phyloP scores from a whole-genome alignment of 345 rosid species.

The Viola odorata region DNA sequence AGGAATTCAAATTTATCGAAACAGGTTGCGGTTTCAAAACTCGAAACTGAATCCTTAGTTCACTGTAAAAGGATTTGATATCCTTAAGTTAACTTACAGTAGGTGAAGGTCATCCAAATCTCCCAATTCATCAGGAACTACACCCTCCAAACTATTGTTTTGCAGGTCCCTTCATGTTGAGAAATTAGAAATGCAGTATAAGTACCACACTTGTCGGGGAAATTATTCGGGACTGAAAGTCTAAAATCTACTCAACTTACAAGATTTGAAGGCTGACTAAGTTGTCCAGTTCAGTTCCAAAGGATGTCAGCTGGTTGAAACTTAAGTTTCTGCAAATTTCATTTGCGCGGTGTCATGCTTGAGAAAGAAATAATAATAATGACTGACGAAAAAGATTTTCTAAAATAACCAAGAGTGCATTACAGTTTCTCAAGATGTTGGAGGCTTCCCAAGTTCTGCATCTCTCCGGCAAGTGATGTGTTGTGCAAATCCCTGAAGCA shows the following conservation, averaged over 20 bases:
- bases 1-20: neutral
- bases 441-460: slow-evolving; percentile 74
- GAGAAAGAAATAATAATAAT: neutral
- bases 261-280: slow-evolving; percentile 66
- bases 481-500: slow-evolving; percentile 77
- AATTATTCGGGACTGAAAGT: neutral
- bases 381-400: neutral
- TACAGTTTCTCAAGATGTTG: slow-evolving; percentile 74
- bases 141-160: slow-evolving; percentile 71
- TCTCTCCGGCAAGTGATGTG: slow-evolving; percentile 77
- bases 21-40: neutral
- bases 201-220: neutral
- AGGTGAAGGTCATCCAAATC: slow-evolving; percentile 58
- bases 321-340: slow-evolving; percentile 66
- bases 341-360: slow-evolving; percentile 5
- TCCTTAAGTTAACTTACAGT: slow-evolving; percentile 47
- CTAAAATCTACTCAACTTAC: slow-evolving; percentile 38
- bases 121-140: slow-evolving; percentile 69
- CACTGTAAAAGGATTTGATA: neutral
- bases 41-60: neutral
- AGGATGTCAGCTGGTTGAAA: slow-evolving; percentile 64
- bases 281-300: slow-evolving; percentile 57
- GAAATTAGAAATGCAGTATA: neutral
- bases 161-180: slow-evolving; percentile 62
- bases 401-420: slow-evolving; percentile 13